These are phyloP conservation scores for Coemansia aciculifera DNA, from an alignment of 192 early-diverging fungal genomes.

Conservation along the genomic window DNA sequence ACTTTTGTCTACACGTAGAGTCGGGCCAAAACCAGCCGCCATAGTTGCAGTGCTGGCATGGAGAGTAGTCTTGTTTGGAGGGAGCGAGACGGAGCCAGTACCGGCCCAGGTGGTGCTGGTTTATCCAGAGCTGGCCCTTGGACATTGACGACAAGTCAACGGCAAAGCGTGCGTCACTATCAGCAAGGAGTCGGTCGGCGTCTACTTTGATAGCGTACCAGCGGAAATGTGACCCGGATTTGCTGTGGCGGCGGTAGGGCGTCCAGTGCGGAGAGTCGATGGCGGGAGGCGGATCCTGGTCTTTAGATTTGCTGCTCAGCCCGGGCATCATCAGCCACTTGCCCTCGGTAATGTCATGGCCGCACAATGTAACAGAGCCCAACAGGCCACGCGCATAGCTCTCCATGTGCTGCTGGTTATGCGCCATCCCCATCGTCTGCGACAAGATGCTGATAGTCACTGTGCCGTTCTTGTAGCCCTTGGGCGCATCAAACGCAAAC, in stretches of 20 bases:
- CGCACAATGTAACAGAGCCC: conserved; percentile 34
- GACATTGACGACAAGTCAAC: conserved; percentile 50
- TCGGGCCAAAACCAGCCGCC: conserved; percentile 40
- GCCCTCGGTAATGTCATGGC: conserved; percentile 34
- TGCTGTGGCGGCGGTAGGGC: not conserved
- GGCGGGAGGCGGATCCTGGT: not conserved
- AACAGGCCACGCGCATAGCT: conserved; percentile 38
- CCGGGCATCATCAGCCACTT: conserved; percentile 32
- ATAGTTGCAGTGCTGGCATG: conserved; percentile 37
- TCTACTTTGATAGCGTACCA: conserved; percentile 44
- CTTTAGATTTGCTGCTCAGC: not conserved
- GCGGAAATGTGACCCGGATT: not conserved
- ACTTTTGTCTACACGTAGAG: conserved; percentile 31
- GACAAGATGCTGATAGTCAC: conserved; percentile 30
- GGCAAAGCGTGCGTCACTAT: conserved; percentile 14
- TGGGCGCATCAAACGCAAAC: conserved; percentile 24
- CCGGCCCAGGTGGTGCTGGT: conserved; percentile 47
- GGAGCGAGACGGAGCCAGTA: conserved; percentile 48
- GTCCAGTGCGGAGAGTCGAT: not conserved
- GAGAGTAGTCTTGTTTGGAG: conserved; percentile 8
- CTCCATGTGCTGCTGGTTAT: conserved; percentile 45
- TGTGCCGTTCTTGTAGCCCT: not conserved
- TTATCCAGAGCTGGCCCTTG: conserved; percentile 50
- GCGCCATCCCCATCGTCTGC: conserved; percentile 52
- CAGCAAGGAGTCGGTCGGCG: conserved; percentile 5